A percentile compares a stretch with the other conserved stretches of the same genome.
These are phyloP conservation scores for cucumber (Cucumis sativus) DNA, from an alignment of 306 rosid genomes.

Conservation along the genomic window Cucumber_9930_V3 NC_026657.2:28698501-28699000, in stretches of 20 bases:
- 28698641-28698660: background rate
- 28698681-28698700: background rate
- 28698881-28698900: conserved; percentile 10
- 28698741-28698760: background rate
- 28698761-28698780: background rate
- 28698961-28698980: conserved; percentile 70
- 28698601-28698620: background rate
- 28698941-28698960: conserved; percentile 20
- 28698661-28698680: background rate
- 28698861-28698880: background rate
- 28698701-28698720: background rate
- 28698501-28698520: background rate
- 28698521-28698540: background rate
- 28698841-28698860: background rate
- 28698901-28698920: conserved; percentile 12
- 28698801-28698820: background rate
- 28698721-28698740: background rate
- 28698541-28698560: background rate
- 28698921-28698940: background rate
- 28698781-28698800: background rate
- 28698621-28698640: background rate
- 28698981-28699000: conserved; percentile 42
- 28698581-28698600: background rate
- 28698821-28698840: background rate
- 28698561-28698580: background rate